phyloP scores from a whole-genome alignment of 805 yeast species.

The Suhomyces xylopsoci region DNA sequence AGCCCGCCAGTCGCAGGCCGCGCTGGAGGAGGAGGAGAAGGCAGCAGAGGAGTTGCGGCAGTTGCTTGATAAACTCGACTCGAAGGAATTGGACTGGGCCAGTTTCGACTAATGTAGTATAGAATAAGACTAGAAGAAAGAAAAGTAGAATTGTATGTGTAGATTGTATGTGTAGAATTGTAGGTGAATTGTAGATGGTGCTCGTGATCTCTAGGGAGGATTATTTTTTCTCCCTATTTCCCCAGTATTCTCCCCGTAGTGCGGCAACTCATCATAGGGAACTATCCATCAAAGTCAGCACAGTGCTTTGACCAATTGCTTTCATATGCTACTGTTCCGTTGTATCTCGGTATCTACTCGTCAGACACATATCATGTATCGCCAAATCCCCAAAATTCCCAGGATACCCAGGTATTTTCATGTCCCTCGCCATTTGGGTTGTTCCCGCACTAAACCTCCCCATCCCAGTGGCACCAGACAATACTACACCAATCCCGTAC shows the following conservation, averaged over 20 bases:
- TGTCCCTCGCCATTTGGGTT: no score
- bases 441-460: no score
- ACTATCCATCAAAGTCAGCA: no score
- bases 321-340: not conserved
- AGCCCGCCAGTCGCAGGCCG: not conserved
- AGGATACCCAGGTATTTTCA: not conserved
- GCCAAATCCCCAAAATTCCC: no score
- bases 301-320: no score
- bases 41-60: constrained; percentile 21
- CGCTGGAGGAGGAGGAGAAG: constrained; percentile 5
- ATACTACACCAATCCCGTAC: not conserved
- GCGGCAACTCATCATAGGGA: no score
- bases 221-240: not conserved
- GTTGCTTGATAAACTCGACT: constrained; percentile 26
- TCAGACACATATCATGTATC: not conserved
- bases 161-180: no score
- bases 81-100: constrained; percentile 31
- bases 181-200: no score
- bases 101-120: constrained; percentile 18
- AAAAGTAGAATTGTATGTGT: no score
- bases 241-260: not conserved
- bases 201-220: not conserved
- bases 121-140: not conserved
- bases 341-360: not conserved
- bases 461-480: not conserved